Conservation (phyloP, 805 yeast species). For the Danielia reshetovae region DNA sequence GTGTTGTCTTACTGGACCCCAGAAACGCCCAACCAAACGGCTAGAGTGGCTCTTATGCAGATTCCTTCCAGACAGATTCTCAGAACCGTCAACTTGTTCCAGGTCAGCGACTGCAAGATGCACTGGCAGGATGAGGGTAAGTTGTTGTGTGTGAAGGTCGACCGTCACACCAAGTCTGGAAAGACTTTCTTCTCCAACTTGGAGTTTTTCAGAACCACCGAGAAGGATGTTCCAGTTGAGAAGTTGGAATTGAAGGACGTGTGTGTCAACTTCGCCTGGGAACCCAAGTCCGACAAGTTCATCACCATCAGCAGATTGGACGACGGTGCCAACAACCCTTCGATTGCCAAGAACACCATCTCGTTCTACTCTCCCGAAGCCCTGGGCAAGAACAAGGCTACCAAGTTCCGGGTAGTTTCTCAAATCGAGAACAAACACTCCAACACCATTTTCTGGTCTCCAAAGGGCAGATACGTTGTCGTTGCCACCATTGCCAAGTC, state of each 20-base stretch:
- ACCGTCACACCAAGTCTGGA: conserved; percentile 92
- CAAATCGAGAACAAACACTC: conserved; percentile 57
- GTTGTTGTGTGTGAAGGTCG: conserved; percentile 88
- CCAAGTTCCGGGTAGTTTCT: conserved; percentile 58
- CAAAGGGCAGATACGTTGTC: conserved; percentile 82
- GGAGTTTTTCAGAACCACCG: conserved; percentile 84
- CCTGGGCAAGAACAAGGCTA: conserved; percentile 44
- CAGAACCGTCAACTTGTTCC: conserved; percentile 91
- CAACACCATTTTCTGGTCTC: conserved; percentile 82
- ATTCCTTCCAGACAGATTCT: conserved; percentile 77
- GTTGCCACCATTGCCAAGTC: conserved; percentile 46
- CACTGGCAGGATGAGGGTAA: conserved; percentile 92
- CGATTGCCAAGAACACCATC: conserved; percentile 62
- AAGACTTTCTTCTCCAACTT: conserved; percentile 88
- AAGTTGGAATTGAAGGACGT: conserved; percentile 89
- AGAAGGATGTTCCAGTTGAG: conserved; percentile 91
- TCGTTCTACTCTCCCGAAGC: conserved; percentile 80
- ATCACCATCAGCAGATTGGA: conserved; percentile 67
- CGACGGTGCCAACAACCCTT: conserved; percentile 53
- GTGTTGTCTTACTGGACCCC: conserved; percentile 96
- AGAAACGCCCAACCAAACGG: conserved; percentile 86
- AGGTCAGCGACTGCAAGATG: conserved; percentile 84
- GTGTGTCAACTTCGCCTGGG: conserved; percentile 90
- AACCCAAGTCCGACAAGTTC: conserved; percentile 87
- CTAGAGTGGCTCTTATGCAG: conserved; percentile 87